Evolutionary conservation across 1,284 basidiomycete genomes (phyloP).

Genomic region (Spongispora temasekensis): DNA sequence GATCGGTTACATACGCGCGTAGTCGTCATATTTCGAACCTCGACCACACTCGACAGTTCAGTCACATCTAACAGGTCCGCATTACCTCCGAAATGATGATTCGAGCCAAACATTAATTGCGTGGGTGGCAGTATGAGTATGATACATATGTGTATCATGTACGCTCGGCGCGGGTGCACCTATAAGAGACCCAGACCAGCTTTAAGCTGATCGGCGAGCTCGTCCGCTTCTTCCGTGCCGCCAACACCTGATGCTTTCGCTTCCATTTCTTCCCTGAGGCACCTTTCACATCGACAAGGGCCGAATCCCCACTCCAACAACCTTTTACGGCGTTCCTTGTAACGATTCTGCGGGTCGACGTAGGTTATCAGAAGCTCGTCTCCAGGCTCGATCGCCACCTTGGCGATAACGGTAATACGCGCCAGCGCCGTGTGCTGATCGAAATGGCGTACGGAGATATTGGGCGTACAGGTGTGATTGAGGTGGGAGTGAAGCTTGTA

Average conservation of each 20-base stretch:
- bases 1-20: too few species aligned
- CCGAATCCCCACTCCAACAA: conserved; percentile 80
- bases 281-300: conserved; percentile 64
- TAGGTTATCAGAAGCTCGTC: conserved; percentile 82
- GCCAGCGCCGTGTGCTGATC: conserved; percentile 64
- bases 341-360: conserved; percentile 63
- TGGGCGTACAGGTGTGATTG: conserved; percentile 83
- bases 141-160: too few species aligned
- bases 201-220: conserved; percentile 51
- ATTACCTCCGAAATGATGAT: too few species aligned
- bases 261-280: conserved; percentile 56
- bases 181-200: conserved; percentile 50
- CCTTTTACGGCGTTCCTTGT: conserved; percentile 56
- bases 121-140: too few species aligned
- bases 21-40: too few species aligned
- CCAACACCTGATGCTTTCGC: conserved; percentile 32
- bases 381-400: conserved; percentile 60
- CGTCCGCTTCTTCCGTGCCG: conserved; percentile 27
- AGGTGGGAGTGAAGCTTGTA: conserved; percentile 86
- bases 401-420: conserved; percentile 73
- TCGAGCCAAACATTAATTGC: too few species aligned
- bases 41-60: too few species aligned
- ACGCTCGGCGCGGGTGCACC: neutral
- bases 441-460: conserved; percentile 71
- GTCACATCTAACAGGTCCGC: too few species aligned